phyloP scores from a whole-genome alignment of 2,329 filamentous ascomycete genomes.

The Coniochaeta ligniaria region DNA sequence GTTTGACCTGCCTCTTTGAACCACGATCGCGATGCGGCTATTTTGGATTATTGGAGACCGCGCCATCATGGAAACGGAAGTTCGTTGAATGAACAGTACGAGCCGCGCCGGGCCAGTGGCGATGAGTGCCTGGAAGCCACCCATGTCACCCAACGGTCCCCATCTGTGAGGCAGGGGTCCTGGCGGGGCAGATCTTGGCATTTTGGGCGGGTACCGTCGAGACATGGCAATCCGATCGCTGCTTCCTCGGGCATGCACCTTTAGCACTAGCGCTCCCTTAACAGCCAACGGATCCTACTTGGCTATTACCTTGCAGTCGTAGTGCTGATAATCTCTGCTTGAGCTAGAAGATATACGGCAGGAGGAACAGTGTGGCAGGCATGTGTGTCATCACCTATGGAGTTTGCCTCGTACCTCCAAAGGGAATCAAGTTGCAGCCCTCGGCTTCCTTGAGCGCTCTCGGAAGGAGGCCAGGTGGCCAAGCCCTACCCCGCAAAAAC shows the following conservation, averaged over 20 bases:
- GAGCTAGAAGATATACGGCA: not conserved
- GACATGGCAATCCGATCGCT: not conserved
- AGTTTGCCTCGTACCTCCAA: not conserved
- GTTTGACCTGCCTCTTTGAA: not conserved
- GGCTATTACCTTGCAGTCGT: not conserved
- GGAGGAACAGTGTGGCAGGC: not conserved
- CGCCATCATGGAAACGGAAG: not conserved
- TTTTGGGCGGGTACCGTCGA: not conserved
- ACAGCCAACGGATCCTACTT: not conserved
- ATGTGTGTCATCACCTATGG: not conserved
- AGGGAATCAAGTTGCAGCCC: not conserved
- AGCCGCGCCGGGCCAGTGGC: not conserved
- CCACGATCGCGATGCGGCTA: not conserved
- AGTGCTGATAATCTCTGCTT: not conserved
- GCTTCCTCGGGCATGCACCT: not conserved
- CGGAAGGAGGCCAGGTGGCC: not conserved
- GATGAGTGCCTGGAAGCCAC: not conserved
- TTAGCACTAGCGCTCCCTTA: not conserved
- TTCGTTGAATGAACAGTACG: not conserved
- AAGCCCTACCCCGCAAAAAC: not conserved
- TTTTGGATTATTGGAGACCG: not conserved
- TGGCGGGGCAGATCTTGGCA: not conserved
- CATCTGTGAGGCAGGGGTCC: not conserved
- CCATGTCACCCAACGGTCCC: not conserved
- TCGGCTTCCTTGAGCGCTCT: not conserved